phyloP scores from a whole-genome alignment of 345 rosid genomes.

The Erucastrum elatum region DNA sequence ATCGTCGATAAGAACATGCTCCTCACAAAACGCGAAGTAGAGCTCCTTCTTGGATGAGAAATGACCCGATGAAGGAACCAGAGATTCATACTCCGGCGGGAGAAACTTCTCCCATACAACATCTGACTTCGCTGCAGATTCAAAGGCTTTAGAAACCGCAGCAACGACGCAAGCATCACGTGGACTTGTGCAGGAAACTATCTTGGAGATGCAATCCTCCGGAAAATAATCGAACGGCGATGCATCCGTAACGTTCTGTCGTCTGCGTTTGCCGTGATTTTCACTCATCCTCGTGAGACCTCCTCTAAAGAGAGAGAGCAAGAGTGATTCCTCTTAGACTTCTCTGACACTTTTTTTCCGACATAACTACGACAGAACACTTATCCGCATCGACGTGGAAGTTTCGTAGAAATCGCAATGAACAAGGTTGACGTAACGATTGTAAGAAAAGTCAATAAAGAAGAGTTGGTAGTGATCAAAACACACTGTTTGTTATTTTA shows the following conservation, averaged over 20 bases:
- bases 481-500: neutral
- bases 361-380: neutral
- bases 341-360: neutral
- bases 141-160: conserved; percentile 43
- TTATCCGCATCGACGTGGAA: neutral
- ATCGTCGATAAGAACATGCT: conserved; percentile 43
- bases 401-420: neutral
- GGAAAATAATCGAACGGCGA: conserved; percentile 26
- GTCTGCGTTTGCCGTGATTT: neutral
- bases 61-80: neutral
- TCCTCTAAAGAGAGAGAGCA: neutral
- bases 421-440: neutral
- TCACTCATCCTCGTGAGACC: neutral
- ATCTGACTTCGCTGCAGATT: conserved; percentile 46
- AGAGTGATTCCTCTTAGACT: neutral
- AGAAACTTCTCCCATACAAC: conserved; percentile 52
- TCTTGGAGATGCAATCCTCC: conserved; percentile 41
- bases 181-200: conserved; percentile 51
- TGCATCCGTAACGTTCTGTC: neutral
- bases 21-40: conserved; percentile 46
- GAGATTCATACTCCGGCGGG: conserved; percentile 44
- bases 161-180: conserved; percentile 46
- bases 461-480: neutral
- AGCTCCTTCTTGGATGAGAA: conserved; percentile 47
- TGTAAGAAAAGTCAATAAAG: neutral